Base-by-base conservation (phyloP, 352 stramenopile genomes). In the Phytopythium delawarense region DNA sequence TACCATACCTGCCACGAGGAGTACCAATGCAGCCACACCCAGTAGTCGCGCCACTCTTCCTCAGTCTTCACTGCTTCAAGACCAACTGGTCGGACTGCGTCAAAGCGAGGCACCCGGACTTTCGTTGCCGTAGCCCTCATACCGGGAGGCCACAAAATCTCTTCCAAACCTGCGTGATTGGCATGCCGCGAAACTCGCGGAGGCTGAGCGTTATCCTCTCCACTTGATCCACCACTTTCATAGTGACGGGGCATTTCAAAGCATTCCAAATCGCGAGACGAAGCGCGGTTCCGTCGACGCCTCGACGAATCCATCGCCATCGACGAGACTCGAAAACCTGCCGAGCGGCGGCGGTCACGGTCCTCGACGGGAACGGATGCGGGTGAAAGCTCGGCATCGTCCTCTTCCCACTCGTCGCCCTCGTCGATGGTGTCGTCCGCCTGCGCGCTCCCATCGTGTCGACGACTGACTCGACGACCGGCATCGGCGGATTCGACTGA, bases 1-100 rank as follows among this genome's bases (percentile, higher is more conserved):
- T 87, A 87, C 75, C 78, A 87, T 37, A 88, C 61, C 35, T 88
- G 79, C 79, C 79, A 87, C 35, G 73, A 82, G 0, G 79, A 87
- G 57, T 87, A 88, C 79, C 79, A 89, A 46, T 87, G 76, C 49
- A 89, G 57, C 77, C 79, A 89, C 23, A 65, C 79, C 77, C 79
- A 88, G 61, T 88, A 88, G 21, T 88, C 77, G 0, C 66, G 51
- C 67, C 76, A 69, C 49, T 89, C 73, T 30, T 79, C 60, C 20
- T 87, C 69, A 7, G 75, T 82, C 44, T 87, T 78, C 7, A 88
- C 57, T 16, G 81, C 66, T 25, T 87, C 77, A 42, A 85, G 67
- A 1, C 79, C 79, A 21, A 78, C 76, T 23, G 77, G 79, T 21
- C 63, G 72, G 0, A 85, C 70, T 1, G 71, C 73, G 23, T 81